Base-by-base conservation (phyloP, 768 basidiomycete genomes). In the Tricholoma bakamatsutake region DNA sequence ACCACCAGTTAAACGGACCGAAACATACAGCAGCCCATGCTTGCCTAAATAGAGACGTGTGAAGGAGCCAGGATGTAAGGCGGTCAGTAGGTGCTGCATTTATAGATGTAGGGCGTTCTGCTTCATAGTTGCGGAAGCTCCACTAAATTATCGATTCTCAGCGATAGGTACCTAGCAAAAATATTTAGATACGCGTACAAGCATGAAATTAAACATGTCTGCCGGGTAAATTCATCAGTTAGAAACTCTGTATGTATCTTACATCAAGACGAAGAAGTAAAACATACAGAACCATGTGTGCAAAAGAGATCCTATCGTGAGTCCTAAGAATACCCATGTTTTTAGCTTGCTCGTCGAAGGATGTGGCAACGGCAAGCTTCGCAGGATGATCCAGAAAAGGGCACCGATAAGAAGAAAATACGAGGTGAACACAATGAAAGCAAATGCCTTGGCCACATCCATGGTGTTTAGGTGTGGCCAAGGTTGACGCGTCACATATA, bases 1-100 rank as follows among this genome's bases (percentile, higher is more conserved):
- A 85, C 85, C 84, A 87, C 84, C 84, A 87, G 48, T 79, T 80
- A 43, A 75, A 56, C 0, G 73, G 67, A 30, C 75, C 73, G 18
- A 65, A 71, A 62, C 77, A 81, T 6, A 76, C 76, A 34, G 67
- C 59, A 11, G 66, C 65, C 76, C 76, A 77, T 8, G 84, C 84
- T 66, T 87, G 77, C 63, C 84, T 79, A 59, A 88, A 87, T 0
- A 87, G 71, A 0, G 71, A 70, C 0, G 84, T 85, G 18, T 79
- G 54, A 15, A 68, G 50, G 1, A 87, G 74, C 85, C 85, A 87
- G 8, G 66, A 64, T 4, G 78, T 71, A 18, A 85, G 49, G n/a
- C 78, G 72, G 9, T 62, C 51, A 7, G 71, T 21, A 5, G 64
- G 46, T 8, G 57, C 17, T 6, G 27, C 46, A 3, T 59, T n/a